Percentiles rank a stretch among this genome's conserved stretches.
Evolutionary conservation across 2,329 filamentous ascomycete species (phyloP).

Genomic region (Penicillium hesseltinei): DNA sequence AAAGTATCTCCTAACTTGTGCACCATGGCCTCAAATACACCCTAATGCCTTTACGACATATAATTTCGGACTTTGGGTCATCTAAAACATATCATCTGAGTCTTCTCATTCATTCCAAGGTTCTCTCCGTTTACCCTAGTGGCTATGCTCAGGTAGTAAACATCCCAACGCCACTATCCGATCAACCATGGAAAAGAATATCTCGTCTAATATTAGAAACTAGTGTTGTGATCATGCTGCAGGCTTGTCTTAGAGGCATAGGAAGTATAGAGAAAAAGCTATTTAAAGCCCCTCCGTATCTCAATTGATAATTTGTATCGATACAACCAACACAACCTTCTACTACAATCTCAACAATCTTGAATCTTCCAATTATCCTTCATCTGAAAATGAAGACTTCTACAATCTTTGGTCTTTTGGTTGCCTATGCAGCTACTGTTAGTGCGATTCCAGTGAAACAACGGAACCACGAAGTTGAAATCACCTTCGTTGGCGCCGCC

Average conservation of each 20-base stretch:
- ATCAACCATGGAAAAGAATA: neutral
- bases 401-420: neutral
- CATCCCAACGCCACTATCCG: neutral
- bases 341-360: neutral
- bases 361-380: neutral
- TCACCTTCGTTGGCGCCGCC: slow-evolving; percentile 16
- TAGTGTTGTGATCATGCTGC: neutral
- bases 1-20: neutral
- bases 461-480: neutral
- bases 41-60: neutral
- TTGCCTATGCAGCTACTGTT: neutral
- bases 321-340: neutral
- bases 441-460: neutral
- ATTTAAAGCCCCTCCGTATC: neutral
- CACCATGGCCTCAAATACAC: neutral
- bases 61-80: neutral
- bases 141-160: neutral
- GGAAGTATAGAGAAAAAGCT: neutral
- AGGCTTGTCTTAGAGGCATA: neutral
- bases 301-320: neutral
- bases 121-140: neutral
- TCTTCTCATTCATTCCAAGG: neutral
- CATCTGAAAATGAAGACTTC: neutral
- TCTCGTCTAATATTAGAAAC: neutral
- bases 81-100: neutral